These are phyloP conservation scores for Lepidopterella palustris DNA, from an alignment of 495 filamentous ascomycete species.

Conservation along the genomic window DNA sequence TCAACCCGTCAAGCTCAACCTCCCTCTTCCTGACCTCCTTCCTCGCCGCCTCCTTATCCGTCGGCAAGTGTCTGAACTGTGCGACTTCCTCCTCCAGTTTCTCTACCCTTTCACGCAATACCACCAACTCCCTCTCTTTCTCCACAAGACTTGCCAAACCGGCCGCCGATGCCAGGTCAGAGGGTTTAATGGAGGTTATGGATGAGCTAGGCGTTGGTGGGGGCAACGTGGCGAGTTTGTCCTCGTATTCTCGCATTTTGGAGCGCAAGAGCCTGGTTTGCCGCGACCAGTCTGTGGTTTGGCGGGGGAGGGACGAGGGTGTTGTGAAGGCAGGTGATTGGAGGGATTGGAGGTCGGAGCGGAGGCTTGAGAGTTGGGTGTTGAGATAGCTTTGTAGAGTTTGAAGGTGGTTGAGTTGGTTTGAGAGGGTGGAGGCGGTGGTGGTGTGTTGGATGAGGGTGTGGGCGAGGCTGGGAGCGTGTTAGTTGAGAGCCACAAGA, in stretches of 20 bases:
- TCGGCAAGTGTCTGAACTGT: slow-evolving; percentile 62
- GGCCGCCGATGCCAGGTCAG: slow-evolving; percentile 29
- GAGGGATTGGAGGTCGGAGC: slow-evolving; percentile 11
- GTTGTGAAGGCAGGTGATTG: slow-evolving; percentile 16
- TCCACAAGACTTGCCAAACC: slow-evolving; percentile 52
- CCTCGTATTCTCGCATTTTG: slow-evolving; percentile 24
- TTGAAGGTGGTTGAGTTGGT: slow-evolving; percentile 15
- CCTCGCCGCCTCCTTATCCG: slow-evolving; percentile 59
- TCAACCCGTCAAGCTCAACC: slow-evolving; percentile 52
- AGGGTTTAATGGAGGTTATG: not conserved
- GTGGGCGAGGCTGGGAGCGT: slow-evolving; percentile 10
- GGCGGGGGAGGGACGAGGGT: slow-evolving; percentile 13
- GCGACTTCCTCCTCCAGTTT: slow-evolving; percentile 52
- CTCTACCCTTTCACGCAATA: slow-evolving; percentile 45
- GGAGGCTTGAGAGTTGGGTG: slow-evolving; percentile 18
- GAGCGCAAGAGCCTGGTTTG: slow-evolving; percentile 20
- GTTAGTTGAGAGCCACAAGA: not conserved
- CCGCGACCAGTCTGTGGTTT: slow-evolving; percentile 20
- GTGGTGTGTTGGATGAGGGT: slow-evolving; percentile 20
- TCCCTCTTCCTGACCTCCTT: slow-evolving; percentile 58
- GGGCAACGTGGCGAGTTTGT: slow-evolving; percentile 13
- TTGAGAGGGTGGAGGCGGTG: slow-evolving; percentile 14
- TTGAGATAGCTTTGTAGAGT: slow-evolving; percentile 20
- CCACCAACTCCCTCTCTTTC: slow-evolving; percentile 48
- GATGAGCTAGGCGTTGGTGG: not conserved